Evolutionary conservation across 257 asterid species (phyloP).

Genomic region (Capsicum chinense): DNA sequence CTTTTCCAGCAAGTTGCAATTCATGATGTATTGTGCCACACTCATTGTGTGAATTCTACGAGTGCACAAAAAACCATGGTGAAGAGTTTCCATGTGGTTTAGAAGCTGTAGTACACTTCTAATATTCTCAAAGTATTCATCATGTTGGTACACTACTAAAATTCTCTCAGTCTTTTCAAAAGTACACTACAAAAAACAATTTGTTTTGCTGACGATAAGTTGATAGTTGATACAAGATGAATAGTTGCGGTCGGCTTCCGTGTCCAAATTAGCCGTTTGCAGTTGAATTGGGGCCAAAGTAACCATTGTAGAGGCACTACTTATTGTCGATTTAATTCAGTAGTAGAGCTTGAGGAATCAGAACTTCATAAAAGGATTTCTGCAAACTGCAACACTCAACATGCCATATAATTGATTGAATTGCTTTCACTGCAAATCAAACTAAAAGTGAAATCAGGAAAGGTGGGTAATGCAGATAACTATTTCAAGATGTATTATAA

Average conservation of each 20-base stretch:
- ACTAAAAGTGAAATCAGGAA: background rate
- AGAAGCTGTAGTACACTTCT: background rate
- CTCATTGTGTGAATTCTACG: too few relatives aligned
- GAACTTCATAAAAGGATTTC: constrained; percentile 12
- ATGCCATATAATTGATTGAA: background rate
- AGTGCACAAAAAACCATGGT: constrained; percentile 23
- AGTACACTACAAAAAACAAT: background rate
- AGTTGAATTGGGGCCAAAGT: constrained; percentile 11
- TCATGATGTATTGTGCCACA: background rate
- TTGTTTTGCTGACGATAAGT: background rate
- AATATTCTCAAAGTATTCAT: background rate
- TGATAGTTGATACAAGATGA: background rate
- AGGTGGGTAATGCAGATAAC: background rate
- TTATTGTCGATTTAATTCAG: background rate
- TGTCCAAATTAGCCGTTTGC: background rate
- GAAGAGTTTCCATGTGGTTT: constrained; percentile 5
- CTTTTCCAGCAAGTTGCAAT: constrained; percentile 16
- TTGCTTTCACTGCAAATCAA: background rate
- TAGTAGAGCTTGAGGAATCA: background rate
- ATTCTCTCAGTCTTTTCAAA: too few relatives aligned
- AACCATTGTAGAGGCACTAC: constrained; percentile 24
- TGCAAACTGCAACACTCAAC: background rate
- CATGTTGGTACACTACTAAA: background rate
- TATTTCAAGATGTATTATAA: background rate
- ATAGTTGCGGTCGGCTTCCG: background rate